Base-by-base conservation (phyloP, 148 eudicot species). In the Polygonum aviculare region DNA sequence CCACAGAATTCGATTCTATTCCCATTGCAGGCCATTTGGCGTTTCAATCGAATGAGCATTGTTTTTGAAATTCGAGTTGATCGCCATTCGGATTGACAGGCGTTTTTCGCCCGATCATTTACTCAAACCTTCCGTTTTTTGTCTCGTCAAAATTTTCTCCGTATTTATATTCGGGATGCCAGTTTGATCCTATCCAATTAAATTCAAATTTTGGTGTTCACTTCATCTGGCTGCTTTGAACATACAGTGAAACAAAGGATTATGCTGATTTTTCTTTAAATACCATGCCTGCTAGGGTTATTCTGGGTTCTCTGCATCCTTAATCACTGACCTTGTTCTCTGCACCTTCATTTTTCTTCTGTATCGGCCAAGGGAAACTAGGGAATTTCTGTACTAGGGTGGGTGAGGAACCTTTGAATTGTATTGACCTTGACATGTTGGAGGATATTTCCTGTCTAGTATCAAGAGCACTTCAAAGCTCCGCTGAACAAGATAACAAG, bases 381-480 rank as follows among this genome's bases (percentile, higher is more conserved):
- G 8, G 48, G 73, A 5, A n/a, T 70, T 38, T 70, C 22, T 70
- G 48, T 19, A 26, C 73, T 70, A 15, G 73, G 47, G 26, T 38
- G 19, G 49, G 48, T 16, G 40, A 5, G 73, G 49, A 19, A 72
- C 35, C 54, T 72, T 44, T 18, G 35, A 62, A 7, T 4, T 51
- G 57, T 22, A 74, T 74, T 45, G 36, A n/a, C 31, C 31, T 19
- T 41, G 49, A 67, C 62, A 77, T 77, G 76, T 36, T 88, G 69
- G 90, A 88, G 78, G 78, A 52, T 76, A 80, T 26, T 57, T 77
- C 87, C 82, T 55, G 33, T 80, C 33, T 78, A 65, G 60, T 69
- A 7, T 48, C 79, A 19, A 77, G 79, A 36, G 62, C 74, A 67
- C 71, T 69, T 18, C 63, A 40, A 19, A 69, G 63, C 62, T 67